Conservation (phyloP, 2,329 filamentous ascomycete species). For the Fusarium sp. region DNA sequence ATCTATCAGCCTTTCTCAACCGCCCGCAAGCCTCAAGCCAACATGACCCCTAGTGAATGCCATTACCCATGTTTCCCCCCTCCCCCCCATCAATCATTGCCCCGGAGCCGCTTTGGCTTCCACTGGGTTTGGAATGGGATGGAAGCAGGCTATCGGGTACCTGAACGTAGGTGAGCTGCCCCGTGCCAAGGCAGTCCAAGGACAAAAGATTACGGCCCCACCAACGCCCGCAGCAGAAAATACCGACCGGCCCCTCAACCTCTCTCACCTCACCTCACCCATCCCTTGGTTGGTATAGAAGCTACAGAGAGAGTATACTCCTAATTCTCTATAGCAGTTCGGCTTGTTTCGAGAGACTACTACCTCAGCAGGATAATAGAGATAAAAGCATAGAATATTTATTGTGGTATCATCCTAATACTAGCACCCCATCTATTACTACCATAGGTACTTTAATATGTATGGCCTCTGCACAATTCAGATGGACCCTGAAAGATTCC, state of each 20-base stretch:
- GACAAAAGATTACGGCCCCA: slow-evolving; percentile 7
- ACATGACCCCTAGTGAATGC: slow-evolving; percentile 12
- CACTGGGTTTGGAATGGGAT: slow-evolving; percentile 20
- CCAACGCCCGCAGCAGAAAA: slow-evolving; percentile 17
- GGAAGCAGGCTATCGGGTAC: slow-evolving; percentile 7
- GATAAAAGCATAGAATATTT: too few relatives aligned
- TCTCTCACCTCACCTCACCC: slow-evolving; percentile 14
- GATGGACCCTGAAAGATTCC: slow-evolving; percentile 29
- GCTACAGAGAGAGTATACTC: too few relatives aligned
- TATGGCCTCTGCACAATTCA: too few relatives aligned
- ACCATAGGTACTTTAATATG: too few relatives aligned
- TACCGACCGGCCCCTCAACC: slow-evolving; percentile 35
- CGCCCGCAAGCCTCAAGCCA: slow-evolving; percentile 12
- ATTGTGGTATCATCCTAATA: too few relatives aligned
- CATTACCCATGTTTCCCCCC: slow-evolving; percentile 8
- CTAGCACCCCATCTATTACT: too few relatives aligned
- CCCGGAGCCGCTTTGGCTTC: slow-evolving; percentile 17
- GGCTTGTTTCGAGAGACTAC: too few relatives aligned
- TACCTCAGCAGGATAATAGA: too few relatives aligned
- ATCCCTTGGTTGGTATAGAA: not conserved
- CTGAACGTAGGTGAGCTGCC: not conserved
- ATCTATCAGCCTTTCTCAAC: slow-evolving; percentile 18
- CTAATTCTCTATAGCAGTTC: too few relatives aligned
- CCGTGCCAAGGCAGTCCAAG: too few relatives aligned
- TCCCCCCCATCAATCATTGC: slow-evolving; percentile 17